Conservation (phyloP, 305 asterid species). For the Solanum hybrid region DNA sequence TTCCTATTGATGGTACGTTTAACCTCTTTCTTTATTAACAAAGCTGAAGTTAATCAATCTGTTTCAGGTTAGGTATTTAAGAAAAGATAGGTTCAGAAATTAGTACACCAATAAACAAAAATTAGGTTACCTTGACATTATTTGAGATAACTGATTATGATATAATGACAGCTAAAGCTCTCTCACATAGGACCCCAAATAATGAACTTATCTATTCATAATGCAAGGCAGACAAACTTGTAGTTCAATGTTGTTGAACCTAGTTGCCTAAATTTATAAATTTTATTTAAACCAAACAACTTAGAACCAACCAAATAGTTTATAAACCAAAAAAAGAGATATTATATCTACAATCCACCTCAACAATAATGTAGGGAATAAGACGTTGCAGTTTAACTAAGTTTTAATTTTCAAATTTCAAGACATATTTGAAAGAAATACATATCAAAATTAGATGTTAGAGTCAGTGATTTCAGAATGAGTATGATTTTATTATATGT, state of each 20-base stretch:
- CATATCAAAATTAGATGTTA: neutral
- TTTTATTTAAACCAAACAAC: neutral
- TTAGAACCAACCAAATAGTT: conserved; percentile 2
- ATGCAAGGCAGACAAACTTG: neutral
- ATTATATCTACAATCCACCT: neutral
- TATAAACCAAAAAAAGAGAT: neutral
- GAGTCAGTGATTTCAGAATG: neutral
- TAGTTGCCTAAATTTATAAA: neutral
- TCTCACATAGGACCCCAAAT: neutral
- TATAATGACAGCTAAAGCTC: neutral
- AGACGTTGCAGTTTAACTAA: neutral
- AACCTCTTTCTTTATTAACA: neutral
- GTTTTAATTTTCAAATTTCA: neutral
- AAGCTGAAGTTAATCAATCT: neutral
- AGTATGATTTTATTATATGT: neutral
- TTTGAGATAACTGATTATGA: neutral
- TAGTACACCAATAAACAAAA: neutral
- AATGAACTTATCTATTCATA: neutral
- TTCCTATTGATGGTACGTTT: neutral
- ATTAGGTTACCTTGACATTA: conserved; percentile 4
- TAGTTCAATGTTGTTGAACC: neutral
- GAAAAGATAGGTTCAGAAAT: conserved; percentile 4
- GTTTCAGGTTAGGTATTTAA: conserved; percentile 6
- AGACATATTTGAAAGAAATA: neutral
- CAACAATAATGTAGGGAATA: neutral